Conservation (phyloP, 352 stramenopile species). For the Globisporangium okanoganense region DNA sequence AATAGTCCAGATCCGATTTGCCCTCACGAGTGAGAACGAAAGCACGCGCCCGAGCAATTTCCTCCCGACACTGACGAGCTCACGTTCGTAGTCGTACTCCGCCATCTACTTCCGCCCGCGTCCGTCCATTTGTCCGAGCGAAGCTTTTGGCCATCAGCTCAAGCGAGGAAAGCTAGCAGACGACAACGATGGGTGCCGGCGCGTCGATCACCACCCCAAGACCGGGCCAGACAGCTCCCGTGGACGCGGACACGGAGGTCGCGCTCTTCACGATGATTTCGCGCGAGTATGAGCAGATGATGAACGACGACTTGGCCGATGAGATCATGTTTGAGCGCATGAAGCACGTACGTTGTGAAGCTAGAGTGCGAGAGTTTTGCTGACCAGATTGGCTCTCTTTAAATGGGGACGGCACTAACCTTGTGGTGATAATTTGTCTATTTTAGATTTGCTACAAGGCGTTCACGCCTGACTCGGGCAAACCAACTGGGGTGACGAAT, state of each 20-base stretch:
- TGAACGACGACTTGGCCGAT: slow-evolving; percentile 41
- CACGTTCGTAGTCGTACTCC: slow-evolving; percentile 1
- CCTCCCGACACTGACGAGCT: background rate
- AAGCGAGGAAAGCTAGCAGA: background rate
- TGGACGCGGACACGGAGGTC: slow-evolving; percentile 28
- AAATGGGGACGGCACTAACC: background rate
- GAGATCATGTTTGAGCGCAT: slow-evolving; percentile 77
- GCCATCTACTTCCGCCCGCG: background rate
- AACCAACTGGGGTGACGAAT: slow-evolving; percentile 14
- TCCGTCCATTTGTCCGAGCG: background rate
- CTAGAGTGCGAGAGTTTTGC: background rate
- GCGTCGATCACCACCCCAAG: slow-evolving; percentile 28
- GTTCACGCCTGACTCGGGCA: slow-evolving; percentile 37
- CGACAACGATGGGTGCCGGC: slow-evolving; percentile 33
- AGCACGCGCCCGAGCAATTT: no score
- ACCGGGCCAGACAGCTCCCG: slow-evolving; percentile 8
- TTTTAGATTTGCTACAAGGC: slow-evolving; percentile 36
- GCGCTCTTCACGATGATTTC: slow-evolving; percentile 54
- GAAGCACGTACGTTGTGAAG: slow-evolving; percentile 41
- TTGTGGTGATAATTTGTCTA: background rate
- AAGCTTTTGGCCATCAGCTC: background rate
- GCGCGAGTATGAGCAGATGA: slow-evolving; percentile 65
- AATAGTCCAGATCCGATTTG: slow-evolving; percentile 3
- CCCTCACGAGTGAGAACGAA: background rate
- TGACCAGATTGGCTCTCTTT: background rate